These are phyloP conservation scores for Crucihimalaya himalaica DNA, from an alignment of 345 rosid species.

Conservation along the genomic window DNA sequence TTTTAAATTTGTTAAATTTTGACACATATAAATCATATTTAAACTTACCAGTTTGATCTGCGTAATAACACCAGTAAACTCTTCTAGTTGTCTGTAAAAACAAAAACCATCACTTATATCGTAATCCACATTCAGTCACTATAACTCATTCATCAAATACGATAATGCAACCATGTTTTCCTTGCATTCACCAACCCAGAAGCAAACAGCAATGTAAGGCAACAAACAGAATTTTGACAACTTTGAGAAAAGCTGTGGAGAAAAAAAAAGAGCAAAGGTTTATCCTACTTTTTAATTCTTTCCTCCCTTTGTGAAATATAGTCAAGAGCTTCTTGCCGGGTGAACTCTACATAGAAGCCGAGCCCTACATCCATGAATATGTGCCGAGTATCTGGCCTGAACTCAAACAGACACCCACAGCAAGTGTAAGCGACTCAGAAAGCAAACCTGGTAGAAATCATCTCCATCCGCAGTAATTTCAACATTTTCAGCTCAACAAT, in stretches of 20 bases:
- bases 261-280: background rate
- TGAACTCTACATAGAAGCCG: slow-evolving; percentile 83
- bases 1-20: too few relatives aligned
- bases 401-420: slow-evolving; percentile 21
- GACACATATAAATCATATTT: too few relatives aligned
- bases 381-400: slow-evolving; percentile 68
- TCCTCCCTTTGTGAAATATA: slow-evolving; percentile 65
- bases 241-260: slow-evolving; percentile 4
- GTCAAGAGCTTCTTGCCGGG: slow-evolving; percentile 78
- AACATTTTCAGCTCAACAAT: background rate
- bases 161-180: slow-evolving; percentile 4
- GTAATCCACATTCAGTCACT: background rate
- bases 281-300: slow-evolving; percentile 54
- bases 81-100: slow-evolving; percentile 67
- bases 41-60: slow-evolving; percentile 67
- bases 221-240: background rate
- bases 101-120: background rate
- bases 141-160: background rate
- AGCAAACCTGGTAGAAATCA: background rate
- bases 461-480: background rate
- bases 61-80: slow-evolving; percentile 57
- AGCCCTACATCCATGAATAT: slow-evolving; percentile 76
- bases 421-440: slow-evolving; percentile 17
- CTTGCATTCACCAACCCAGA: background rate
- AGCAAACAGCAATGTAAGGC: background rate